A percentile compares a stretch with the other conserved stretches of the same genome.
phyloP scores from a whole-genome alignment of 257 asterid species.

The Verbascum thapsus region DNA sequence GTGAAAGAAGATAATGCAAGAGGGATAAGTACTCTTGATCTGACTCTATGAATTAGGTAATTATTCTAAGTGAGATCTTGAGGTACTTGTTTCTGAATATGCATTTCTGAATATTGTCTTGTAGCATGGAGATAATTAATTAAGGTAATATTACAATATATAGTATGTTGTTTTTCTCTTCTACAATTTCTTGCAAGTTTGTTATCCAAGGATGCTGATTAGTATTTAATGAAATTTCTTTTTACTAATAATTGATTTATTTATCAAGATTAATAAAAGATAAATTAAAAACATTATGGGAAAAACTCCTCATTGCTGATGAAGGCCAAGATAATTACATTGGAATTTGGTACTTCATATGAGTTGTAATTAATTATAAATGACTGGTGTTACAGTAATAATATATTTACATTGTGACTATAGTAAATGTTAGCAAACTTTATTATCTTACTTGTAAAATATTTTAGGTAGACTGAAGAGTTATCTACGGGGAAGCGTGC shows the following conservation, averaged over 20 bases:
- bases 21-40: constrained; percentile 90
- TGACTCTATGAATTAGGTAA: constrained; percentile 82
- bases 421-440: too few species aligned
- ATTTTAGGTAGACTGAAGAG: too few species aligned
- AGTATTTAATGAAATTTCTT: neutral
- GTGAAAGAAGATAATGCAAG: constrained; percentile 43
- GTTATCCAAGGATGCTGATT: constrained; percentile 23
- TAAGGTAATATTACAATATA: constrained; percentile 32
- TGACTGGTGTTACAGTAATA: too few species aligned
- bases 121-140: constrained; percentile 33
- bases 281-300: too few species aligned
- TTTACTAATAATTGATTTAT: neutral
- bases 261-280: constrained; percentile 1
- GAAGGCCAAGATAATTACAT: neutral
- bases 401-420: too few species aligned
- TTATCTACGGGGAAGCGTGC: constrained; percentile 19
- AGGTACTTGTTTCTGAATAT: constrained; percentile 52
- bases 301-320: neutral
- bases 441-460: too few species aligned
- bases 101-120: constrained; percentile 27
- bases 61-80: constrained; percentile 81
- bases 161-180: constrained; percentile 25
- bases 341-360: constrained; percentile 18
- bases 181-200: constrained; percentile 22
- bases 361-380: too few species aligned